Conservation (phyloP, 2,329 filamentous ascomycete species). For the Periconia sp. region DNA sequence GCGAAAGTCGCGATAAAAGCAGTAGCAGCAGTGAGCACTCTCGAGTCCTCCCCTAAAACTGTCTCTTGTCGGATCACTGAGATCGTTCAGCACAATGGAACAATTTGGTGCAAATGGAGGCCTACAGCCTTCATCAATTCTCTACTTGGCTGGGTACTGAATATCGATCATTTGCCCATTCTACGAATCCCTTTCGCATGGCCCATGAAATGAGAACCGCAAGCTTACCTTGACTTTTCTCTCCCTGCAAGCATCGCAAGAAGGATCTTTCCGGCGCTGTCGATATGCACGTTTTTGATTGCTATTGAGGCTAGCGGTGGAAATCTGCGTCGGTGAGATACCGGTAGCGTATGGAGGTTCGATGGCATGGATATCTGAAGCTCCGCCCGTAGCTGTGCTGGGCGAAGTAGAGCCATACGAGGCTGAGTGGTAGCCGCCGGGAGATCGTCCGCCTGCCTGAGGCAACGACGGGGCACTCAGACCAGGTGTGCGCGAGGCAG, state of each 20-base stretch:
- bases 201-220: not conserved
- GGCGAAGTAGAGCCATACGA: constrained; percentile 40
- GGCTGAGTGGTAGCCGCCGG: constrained; percentile 31
- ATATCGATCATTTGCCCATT: too few relatives aligned
- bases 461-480: constrained; percentile 33
- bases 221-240: constrained; percentile 65
- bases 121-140: not conserved
- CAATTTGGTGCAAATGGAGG: not conserved
- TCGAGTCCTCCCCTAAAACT: not conserved
- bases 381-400: constrained; percentile 36
- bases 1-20: not conserved
- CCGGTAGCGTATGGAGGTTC: constrained; percentile 39
- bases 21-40: not conserved
- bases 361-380: constrained; percentile 32
- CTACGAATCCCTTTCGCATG: not conserved
- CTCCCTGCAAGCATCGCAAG: constrained; percentile 94
- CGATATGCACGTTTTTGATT: constrained; percentile 92
- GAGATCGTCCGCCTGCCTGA: constrained; percentile 32
- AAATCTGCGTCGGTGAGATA: constrained; percentile 45
- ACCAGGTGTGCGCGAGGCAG: constrained; percentile 24
- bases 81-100: not conserved
- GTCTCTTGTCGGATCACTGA: not conserved
- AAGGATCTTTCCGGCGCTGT: constrained; percentile 92
- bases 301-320: constrained; percentile 56
- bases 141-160: too few relatives aligned